These are phyloP conservation scores for Chloromonas sp. DNA, from an alignment of 163 green algal species.

Conservation along the genomic window DNA sequence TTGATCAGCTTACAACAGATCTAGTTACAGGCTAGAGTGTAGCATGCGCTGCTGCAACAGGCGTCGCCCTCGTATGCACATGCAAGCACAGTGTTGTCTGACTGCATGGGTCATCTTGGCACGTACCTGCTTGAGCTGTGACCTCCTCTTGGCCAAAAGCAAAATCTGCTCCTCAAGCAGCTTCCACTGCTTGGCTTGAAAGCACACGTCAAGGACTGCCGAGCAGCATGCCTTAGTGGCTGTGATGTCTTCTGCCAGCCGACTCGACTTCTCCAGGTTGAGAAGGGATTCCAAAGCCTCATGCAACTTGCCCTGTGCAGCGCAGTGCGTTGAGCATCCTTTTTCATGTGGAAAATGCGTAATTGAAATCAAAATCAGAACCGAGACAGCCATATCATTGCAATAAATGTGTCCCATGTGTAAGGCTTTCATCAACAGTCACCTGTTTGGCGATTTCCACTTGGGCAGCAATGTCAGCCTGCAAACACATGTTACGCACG, in stretches of 20 bases:
- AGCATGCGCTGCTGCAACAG: no score
- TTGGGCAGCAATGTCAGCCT: conserved; percentile 39
- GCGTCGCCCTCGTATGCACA: no score
- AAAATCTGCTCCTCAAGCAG: conserved; percentile 89
- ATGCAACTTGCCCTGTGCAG: conserved; percentile 46
- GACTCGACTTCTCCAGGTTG: conserved; percentile 83
- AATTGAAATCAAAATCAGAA: no score
- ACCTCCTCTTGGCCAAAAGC: conserved; percentile 88
- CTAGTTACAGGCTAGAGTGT: no score
- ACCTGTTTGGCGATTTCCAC: conserved; percentile 40
- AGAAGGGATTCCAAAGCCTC: conserved; percentile 78
- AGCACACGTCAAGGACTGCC: conserved; percentile 80
- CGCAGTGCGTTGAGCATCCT: background rate
- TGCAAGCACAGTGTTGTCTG: background rate
- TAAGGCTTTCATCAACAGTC: no score
- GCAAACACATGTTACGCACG: background rate
- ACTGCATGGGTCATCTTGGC: background rate
- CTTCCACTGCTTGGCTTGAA: conserved; percentile 78
- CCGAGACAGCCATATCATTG: no score
- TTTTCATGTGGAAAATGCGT: no score
- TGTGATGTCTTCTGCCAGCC: conserved; percentile 83
- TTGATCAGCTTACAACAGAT: no score
- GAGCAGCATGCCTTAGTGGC: conserved; percentile 67
- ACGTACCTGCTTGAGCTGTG: conserved; percentile 86
- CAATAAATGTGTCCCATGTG: background rate